These are phyloP conservation scores for Malbranchea zuffiana DNA, from an alignment of 2,329 filamentous ascomycete species.

Conservation along the genomic window DNA sequence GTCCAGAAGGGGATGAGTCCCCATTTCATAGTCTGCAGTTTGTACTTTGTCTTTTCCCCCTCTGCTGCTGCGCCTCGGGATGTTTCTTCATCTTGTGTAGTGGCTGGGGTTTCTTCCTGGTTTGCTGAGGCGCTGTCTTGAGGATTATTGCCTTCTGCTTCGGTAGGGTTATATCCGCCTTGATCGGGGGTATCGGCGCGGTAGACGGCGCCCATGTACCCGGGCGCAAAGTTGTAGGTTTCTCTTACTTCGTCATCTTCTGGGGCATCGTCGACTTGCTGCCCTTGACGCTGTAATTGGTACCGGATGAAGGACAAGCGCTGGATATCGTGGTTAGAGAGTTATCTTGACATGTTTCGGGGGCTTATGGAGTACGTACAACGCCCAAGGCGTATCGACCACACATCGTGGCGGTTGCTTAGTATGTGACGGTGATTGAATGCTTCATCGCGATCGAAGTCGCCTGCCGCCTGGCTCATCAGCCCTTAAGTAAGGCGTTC, in stretches of 20 bases:
- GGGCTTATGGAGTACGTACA: slow-evolving; percentile 34
- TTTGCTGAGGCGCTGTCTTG: slow-evolving; percentile 18
- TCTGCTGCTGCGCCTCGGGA: slow-evolving; percentile 12
- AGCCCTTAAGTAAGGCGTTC: too few relatives aligned
- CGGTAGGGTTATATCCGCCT: slow-evolving; percentile 32
- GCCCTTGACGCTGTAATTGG: slow-evolving; percentile 61
- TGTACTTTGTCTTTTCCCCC: slow-evolving; percentile 50
- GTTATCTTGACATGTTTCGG: slow-evolving; percentile 15
- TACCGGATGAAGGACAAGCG: slow-evolving; percentile 64
- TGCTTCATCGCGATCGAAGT: too few relatives aligned
- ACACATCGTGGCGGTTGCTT: slow-evolving; percentile 52
- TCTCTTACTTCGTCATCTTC: slow-evolving; percentile 60
- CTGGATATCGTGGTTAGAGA: slow-evolving; percentile 35
- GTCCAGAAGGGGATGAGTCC: slow-evolving; percentile 91
- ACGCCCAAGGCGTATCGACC: slow-evolving; percentile 55
- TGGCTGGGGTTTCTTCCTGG: slow-evolving; percentile 16
- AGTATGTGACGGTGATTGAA: too few relatives aligned
- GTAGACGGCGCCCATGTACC: slow-evolving; percentile 76
- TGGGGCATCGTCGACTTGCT: slow-evolving; percentile 61
- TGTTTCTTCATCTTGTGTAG: slow-evolving; percentile 12
- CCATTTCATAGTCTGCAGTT: slow-evolving; percentile 91
- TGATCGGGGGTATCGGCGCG: slow-evolving; percentile 58
- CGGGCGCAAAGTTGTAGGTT: slow-evolving; percentile 87
- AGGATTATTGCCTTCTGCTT: slow-evolving; percentile 25
- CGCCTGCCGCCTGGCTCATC: too few relatives aligned